Conservation (phyloP, 306 rosid species). For the Myrica gale region DNA sequence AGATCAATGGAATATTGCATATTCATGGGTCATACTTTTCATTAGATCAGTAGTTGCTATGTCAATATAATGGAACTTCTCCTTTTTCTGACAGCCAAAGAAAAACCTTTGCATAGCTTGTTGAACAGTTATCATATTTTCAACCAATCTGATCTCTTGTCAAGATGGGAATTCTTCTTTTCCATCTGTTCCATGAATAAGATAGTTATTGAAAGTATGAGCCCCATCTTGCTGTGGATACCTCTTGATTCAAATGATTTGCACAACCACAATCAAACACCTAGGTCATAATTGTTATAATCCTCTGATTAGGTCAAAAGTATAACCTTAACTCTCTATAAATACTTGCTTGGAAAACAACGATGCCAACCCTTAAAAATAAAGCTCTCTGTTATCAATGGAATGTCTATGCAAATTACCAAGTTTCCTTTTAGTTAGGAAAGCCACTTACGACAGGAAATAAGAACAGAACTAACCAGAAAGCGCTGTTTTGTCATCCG, state of each 20-base stretch:
- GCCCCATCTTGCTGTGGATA: not conserved
- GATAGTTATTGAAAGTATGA: not conserved
- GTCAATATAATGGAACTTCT: not conserved
- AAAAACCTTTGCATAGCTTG: no score
- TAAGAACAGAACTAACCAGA: conserved; percentile 63
- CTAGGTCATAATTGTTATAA: not conserved
- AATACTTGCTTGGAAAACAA: not conserved
- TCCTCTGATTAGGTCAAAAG: conserved; percentile 13
- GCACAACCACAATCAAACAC: not conserved
- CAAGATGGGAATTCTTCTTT: no score
- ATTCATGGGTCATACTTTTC: not conserved
- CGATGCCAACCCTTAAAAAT: conserved; percentile 16
- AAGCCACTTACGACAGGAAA: not conserved
- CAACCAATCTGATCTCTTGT: no score
- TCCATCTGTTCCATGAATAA: no score
- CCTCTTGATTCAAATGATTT: not conserved
- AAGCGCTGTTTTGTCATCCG: conserved; percentile 98
- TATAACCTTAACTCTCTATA: not conserved
- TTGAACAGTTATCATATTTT: no score
- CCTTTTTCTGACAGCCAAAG: not conserved
- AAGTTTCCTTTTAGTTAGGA: conserved; percentile 15
- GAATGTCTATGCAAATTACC: not conserved
- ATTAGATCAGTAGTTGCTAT: not conserved
- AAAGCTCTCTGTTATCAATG: conserved; percentile 8
- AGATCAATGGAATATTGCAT: no score